Conservation (phyloP, 345 rosid species). For the Eucalyptus cladocalyx region DNA sequence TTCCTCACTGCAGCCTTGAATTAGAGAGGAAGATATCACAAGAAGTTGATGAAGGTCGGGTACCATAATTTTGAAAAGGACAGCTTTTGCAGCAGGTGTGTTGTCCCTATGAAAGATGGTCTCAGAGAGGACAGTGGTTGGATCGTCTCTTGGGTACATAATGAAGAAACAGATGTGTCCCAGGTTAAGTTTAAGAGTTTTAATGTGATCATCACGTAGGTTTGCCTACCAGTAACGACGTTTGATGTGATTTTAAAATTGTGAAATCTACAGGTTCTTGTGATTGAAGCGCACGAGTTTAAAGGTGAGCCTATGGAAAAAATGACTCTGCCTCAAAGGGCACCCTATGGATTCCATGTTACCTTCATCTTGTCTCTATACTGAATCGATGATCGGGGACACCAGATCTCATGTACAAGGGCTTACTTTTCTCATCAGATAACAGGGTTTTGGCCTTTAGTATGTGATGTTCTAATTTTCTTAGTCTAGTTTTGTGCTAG, state of each 20-base stretch:
- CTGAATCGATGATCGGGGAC: background rate
- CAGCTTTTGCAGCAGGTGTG: too few species aligned
- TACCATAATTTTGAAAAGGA: too few species aligned
- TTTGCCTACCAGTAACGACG: background rate
- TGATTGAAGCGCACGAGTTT: conserved; percentile 23
- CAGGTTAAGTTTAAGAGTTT: conserved; percentile 2
- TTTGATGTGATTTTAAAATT: background rate
- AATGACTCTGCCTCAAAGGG: conserved; percentile 19
- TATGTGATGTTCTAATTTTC: background rate
- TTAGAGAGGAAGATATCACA: too few species aligned
- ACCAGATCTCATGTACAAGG: background rate
- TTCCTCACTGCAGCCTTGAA: too few species aligned
- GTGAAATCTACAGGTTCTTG: background rate
- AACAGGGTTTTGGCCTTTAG: rapidly evolving
- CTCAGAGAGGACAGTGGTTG: conserved; percentile 33
- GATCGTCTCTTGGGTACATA: conserved; percentile 33
- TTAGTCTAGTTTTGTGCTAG: background rate
- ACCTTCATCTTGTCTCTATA: background rate
- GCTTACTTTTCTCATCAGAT: background rate
- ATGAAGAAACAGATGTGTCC: conserved; percentile 17
- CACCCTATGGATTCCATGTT: conserved; percentile 31
- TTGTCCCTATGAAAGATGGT: conserved; percentile 10
- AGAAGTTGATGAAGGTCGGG: too few species aligned
- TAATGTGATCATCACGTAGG: too few species aligned
- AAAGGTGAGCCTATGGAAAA: conserved; percentile 7